These are phyloP conservation scores for Tuber aestivum DNA, from an alignment of 495 filamentous ascomycete species.

Conservation along the genomic window DNA sequence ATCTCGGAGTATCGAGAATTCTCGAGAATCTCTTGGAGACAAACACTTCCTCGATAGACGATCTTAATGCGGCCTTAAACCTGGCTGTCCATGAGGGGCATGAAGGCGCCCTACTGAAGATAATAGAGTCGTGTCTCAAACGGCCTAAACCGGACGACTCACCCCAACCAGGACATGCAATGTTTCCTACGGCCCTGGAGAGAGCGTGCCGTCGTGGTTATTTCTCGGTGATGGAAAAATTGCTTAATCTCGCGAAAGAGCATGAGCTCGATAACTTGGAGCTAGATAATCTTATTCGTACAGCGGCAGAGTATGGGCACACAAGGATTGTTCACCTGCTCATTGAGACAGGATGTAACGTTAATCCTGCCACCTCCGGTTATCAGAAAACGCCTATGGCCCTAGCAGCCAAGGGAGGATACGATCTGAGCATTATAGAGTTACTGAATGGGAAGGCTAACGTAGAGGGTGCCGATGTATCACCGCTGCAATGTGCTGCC, in stretches of 20 bases:
- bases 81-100: neutral
- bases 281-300: neutral
- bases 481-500: neutral
- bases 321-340: slow-evolving; percentile 1
- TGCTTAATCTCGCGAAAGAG: neutral
- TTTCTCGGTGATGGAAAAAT: slow-evolving; percentile 1
- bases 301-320: neutral
- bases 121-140: neutral
- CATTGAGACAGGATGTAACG: neutral
- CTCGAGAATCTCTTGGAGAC: slow-evolving; percentile 1
- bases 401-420: neutral
- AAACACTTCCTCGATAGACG: neutral
- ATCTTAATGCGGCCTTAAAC: neutral
- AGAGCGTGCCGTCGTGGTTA: neutral
- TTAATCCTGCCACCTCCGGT: neutral
- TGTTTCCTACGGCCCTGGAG: neutral
- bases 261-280: neutral
- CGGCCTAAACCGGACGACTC: neutral
- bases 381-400: slow-evolving; percentile 1
- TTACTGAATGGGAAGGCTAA: slow-evolving; percentile 6
- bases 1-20: neutral
- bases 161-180: neutral
- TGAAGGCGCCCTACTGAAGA: neutral
- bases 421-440: neutral
- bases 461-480: neutral